Evolutionary conservation across 169 alveolate genomes (phyloP).

Genomic region (Eimeria mitis): DNA sequence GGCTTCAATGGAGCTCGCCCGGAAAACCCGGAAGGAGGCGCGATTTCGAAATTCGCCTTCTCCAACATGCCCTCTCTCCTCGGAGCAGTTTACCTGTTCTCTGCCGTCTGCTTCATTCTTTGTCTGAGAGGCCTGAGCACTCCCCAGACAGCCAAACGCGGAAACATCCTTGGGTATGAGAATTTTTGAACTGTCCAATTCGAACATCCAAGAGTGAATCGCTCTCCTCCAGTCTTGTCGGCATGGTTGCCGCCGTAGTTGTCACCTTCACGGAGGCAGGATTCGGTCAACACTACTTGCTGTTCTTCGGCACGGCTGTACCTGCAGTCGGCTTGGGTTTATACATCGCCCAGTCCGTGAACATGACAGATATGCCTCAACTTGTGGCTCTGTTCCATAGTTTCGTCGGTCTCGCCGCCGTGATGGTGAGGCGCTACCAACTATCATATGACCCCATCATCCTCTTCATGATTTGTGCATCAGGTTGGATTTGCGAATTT

Average conservation of each 20-base stretch:
- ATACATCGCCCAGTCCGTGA: constrained; percentile 71
- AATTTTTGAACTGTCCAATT: background rate
- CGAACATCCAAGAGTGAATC: too few species aligned
- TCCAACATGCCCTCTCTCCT: constrained; percentile 77
- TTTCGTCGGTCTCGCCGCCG: constrained; percentile 98
- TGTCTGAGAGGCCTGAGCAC: constrained; percentile 86
- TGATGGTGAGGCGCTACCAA: constrained; percentile 89
- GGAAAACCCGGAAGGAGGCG: constrained; percentile 67
- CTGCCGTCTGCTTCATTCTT: constrained; percentile 85
- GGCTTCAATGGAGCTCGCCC: constrained; percentile 52
- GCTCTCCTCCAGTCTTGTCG: constrained; percentile 80
- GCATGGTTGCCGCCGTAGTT: constrained; percentile 84
- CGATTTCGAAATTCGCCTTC: constrained; percentile 37
- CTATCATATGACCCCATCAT: constrained; percentile 25
- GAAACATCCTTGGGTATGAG: constrained; percentile 85
- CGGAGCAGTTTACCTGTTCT: constrained; percentile 82
- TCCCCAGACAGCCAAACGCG: constrained; percentile 85
- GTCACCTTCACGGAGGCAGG: constrained; percentile 85
- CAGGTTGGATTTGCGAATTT: constrained; percentile 82
- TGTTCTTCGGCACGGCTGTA: constrained; percentile 67
- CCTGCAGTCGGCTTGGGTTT: constrained; percentile 84
- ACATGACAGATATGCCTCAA: constrained; percentile 90
- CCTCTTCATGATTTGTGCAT: background rate
- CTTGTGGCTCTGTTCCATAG: constrained; percentile 97
- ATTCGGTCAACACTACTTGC: constrained; percentile 82